Percentiles rank a stretch among this genome's conserved stretches.
Evolutionary conservation across 2,329 filamentous ascomycete genomes (phyloP).

Genomic region (Teratosphaeria nubilosa): DNA sequence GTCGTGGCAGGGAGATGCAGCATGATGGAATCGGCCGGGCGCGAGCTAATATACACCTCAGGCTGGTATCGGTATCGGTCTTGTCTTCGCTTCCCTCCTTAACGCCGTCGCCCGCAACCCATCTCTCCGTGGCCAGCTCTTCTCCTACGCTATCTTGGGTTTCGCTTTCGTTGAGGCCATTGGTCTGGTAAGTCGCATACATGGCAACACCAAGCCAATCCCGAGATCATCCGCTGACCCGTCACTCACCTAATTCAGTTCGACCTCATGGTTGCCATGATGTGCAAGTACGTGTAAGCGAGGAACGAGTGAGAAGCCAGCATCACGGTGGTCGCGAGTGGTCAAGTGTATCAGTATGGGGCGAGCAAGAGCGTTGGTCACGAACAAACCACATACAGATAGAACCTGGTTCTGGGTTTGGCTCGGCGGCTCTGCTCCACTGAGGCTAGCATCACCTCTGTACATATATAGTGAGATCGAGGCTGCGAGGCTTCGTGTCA

Average conservation of each 20-base stretch:
- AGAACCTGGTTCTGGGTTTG: not conserved
- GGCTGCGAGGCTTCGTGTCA: not conserved
- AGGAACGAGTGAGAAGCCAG: not conserved
- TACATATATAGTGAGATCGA: not conserved
- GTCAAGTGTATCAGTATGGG: conserved; percentile 15
- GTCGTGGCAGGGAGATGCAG: not conserved
- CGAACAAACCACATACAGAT: not conserved
- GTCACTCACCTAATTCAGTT: conserved; percentile 33
- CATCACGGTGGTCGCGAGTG: conserved; percentile 5
- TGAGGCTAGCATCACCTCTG: not conserved
- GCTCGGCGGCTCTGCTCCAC: not conserved
- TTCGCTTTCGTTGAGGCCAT: conserved; percentile 93
- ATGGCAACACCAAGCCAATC: not conserved
- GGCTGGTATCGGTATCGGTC: conserved; percentile 91
- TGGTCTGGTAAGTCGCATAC: conserved; percentile 36
- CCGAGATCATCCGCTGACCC: conserved; percentile 1
- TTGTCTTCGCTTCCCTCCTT: conserved; percentile 84
- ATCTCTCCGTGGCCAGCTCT: conserved; percentile 87
- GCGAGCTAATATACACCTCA: conserved; percentile 21
- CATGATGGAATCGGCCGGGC: not conserved
- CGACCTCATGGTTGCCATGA: conserved; percentile 86
- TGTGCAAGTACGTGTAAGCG: conserved; percentile 55
- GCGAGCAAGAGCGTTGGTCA: conserved; percentile 7
- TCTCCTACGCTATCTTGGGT: conserved; percentile 91
- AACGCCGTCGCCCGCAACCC: conserved; percentile 89